Evolutionary conservation across 495 filamentous ascomycete species (phyloP).

Genomic region (Aspergillus kassunensis): DNA sequence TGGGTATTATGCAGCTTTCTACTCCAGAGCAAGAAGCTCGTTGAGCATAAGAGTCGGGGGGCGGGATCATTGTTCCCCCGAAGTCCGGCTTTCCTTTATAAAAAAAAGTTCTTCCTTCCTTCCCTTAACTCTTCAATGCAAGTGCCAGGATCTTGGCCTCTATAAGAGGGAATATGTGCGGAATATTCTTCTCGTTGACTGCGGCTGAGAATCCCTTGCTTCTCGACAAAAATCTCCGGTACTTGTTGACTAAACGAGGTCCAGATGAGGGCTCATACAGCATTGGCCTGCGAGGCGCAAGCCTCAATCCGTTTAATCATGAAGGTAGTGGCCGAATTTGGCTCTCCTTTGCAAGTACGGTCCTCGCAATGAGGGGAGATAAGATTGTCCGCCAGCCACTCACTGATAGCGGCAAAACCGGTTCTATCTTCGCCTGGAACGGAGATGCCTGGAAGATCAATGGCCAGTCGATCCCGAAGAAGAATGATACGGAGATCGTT

Average conservation of each 20-base stretch:
- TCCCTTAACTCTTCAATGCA: background rate
- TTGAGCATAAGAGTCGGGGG: slow-evolving; percentile 1
- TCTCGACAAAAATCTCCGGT: slow-evolving; percentile 39
- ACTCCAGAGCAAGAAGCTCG: no score
- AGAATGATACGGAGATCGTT: slow-evolving; percentile 78
- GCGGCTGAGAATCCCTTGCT: slow-evolving; percentile 19
- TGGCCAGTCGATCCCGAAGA: slow-evolving; percentile 51
- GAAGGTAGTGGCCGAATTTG: slow-evolving; percentile 14
- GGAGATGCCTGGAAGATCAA: slow-evolving; percentile 91
- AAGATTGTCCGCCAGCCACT: slow-evolving; percentile 72
- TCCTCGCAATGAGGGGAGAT: slow-evolving; percentile 78
- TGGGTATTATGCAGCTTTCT: background rate
- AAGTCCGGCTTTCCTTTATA: slow-evolving; percentile 7
- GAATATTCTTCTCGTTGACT: slow-evolving; percentile 58
- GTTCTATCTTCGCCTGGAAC: slow-evolving; percentile 90
- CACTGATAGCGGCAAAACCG: slow-evolving; percentile 45
- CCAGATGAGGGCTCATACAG: slow-evolving; percentile 48
- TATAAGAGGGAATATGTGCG: slow-evolving; percentile 50
- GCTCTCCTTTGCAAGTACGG: slow-evolving; percentile 73
- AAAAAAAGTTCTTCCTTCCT: background rate
- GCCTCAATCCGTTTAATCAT: slow-evolving; percentile 3
- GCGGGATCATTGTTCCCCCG: slow-evolving; percentile 28
- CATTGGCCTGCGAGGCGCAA: slow-evolving; percentile 8
- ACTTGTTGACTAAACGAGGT: slow-evolving; percentile 48
- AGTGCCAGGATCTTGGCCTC: background rate